Base-by-base conservation (phyloP, 2,329 filamentous ascomycete species). In the Onygenales sp. region DNA sequence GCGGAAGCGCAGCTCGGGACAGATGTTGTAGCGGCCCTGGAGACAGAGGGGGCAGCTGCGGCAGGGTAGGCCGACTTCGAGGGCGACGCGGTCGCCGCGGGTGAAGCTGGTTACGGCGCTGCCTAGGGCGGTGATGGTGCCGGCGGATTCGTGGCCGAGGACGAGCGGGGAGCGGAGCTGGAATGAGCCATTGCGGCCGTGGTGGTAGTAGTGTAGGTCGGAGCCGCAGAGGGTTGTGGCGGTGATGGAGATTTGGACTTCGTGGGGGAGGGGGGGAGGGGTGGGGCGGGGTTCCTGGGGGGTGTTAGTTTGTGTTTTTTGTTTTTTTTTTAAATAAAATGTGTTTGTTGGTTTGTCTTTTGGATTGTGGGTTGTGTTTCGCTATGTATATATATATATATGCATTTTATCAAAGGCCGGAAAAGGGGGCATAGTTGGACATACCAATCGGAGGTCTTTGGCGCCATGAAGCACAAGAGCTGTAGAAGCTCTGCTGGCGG, bases 21-120 rank as follows among this genome's bases (percentile, higher is more conserved):
- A 84, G 58, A 84, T 80, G 59, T 84, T 84, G 64, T 84, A 84
- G 49, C 81, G 68, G 50, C 78, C 79, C 53, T 76, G 72, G 43
- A 70, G 68, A 63, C 81, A 84, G 50, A 78, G 69, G 21, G 73
- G 67, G 62, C 81, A 84, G 42, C 67, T 63, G 40, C 87, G 83
- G 74, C 92, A 97, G 0, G 90, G 88, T 51, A 88, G 80, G 49
- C 92, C 92, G 11, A 94, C 92, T 77, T 97, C 92, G 42, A 97
- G 76, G n/a, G 92, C 90, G 17, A 96, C 86, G 62, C 87, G 84
- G 72, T 96, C 91, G 54, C 91, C 91, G 9, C 78, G 66, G 60
- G 80, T 74, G 57, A 95, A 80, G 34, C 70, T 40, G 58, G 33
- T 14, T 17, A 89, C 85, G 10, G 74, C 74, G 1, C 78, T 67